Percentiles rank a stretch among this genome's conserved stretches.
phyloP scores from a whole-genome alignment of 768 basidiomycete genomes.

The Amyloporia xantha region DNA sequence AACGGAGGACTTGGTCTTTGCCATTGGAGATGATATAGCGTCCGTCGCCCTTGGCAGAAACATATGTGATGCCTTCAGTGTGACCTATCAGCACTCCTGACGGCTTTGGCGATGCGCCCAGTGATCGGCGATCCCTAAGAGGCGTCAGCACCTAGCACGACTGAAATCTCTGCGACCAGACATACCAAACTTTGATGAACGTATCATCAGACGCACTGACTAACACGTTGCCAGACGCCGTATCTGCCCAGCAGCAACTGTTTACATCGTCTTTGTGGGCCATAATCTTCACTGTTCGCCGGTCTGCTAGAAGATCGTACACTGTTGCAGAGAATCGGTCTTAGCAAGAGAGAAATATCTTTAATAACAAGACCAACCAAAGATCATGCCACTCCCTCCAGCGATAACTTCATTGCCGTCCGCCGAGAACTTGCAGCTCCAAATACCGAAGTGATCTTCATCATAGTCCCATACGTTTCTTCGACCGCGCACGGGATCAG shows the following conservation, averaged over 20 bases:
- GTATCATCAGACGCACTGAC: slow-evolving; percentile 94
- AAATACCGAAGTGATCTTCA: slow-evolving; percentile 64
- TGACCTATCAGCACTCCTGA: slow-evolving; percentile 94
- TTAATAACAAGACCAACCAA: slow-evolving; percentile 49
- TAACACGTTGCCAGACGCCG: slow-evolving; percentile 85
- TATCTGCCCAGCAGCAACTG: slow-evolving; percentile 94
- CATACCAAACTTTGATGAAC: slow-evolving; percentile 91
- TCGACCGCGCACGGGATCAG: slow-evolving; percentile 19
- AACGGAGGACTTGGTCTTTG: slow-evolving; percentile 86
- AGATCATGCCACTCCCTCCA: slow-evolving; percentile 79
- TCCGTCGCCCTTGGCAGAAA: slow-evolving; percentile 93
- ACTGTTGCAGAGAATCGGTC: too few relatives aligned
- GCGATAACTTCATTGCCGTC: slow-evolving; percentile 95
- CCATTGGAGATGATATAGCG: slow-evolving; percentile 94
- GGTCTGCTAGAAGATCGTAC: slow-evolving; percentile 81
- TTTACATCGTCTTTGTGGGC: slow-evolving; percentile 93
- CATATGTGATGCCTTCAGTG: slow-evolving; percentile 92
- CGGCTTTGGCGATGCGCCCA: slow-evolving; percentile 54
- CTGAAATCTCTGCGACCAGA: too few relatives aligned
- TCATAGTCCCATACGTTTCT: slow-evolving; percentile 25
- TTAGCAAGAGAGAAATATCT: too few relatives aligned
- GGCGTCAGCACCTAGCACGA: too few relatives aligned
- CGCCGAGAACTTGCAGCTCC: slow-evolving; percentile 93
- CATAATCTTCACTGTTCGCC: slow-evolving; percentile 74
- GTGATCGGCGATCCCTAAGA: slow-evolving; percentile 45